Percentiles rank a stretch among this genome's conserved stretches.
Evolutionary conservation across 495 filamentous ascomycete species (phyloP).

Genomic region (Chaetomium cochliodes): DNA sequence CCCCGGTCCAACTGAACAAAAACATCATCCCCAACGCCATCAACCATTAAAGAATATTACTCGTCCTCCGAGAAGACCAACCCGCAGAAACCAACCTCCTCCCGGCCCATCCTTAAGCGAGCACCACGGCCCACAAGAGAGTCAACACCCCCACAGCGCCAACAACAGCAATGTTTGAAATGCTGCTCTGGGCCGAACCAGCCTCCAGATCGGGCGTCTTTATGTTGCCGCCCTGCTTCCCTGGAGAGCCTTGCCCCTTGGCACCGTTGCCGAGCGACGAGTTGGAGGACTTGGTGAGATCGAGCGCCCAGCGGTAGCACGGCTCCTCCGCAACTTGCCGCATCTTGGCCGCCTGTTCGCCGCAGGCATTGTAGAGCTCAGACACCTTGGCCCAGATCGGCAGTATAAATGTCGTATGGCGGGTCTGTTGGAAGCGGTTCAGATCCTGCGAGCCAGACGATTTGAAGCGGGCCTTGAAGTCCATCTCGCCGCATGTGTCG

Average conservation of each 20-base stretch:
- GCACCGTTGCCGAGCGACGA: background rate
- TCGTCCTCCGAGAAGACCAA: background rate
- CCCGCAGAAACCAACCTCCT: background rate
- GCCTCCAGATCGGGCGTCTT: background rate
- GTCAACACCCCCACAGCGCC: background rate
- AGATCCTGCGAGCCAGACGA: background rate
- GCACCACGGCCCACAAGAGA: background rate
- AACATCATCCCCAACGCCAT: background rate
- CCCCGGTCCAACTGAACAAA: background rate
- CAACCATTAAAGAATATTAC: background rate
- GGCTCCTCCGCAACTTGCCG: background rate
- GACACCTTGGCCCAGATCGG: conserved; percentile 6
- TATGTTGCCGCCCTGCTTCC: background rate
- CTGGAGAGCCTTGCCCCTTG: background rate
- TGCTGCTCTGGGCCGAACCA: background rate
- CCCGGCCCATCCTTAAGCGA: background rate
- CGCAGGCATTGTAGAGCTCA: conserved; percentile 14
- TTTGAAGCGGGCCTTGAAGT: conserved; percentile 6
- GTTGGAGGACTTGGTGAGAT: conserved; percentile 2
- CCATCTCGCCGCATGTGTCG: conserved; percentile 14
- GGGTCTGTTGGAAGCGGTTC: conserved; percentile 1
- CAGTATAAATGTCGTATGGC: conserved; percentile 9
- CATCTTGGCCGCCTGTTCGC: background rate
- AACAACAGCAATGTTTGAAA: background rate
- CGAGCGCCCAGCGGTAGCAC: conserved; percentile 13